Evolutionary conservation across 169 alveolate genomes (phyloP).

Genomic region (Babesia sp.): DNA sequence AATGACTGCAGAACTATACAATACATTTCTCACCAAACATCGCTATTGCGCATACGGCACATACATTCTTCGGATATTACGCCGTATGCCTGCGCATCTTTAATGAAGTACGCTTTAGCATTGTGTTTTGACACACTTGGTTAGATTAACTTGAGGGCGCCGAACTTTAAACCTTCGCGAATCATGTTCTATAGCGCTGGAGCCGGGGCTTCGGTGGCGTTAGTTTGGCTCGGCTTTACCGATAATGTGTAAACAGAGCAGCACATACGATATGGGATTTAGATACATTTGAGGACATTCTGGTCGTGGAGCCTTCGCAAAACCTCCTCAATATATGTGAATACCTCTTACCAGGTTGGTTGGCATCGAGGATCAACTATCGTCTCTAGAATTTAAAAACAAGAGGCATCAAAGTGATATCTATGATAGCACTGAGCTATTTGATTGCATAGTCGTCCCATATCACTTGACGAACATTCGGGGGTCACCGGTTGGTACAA

Average conservation of each 20-base stretch:
- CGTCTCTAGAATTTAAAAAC: conserved; percentile 52
- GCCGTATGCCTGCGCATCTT: conserved; percentile 77
- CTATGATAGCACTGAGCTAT: conserved; percentile 52
- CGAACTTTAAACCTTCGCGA: conserved; percentile 42
- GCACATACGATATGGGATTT: conserved; percentile 60
- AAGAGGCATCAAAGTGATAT: conserved; percentile 66
- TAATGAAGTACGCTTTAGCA: conserved; percentile 60
- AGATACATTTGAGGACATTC: conserved; percentile 21
- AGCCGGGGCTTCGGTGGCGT: conserved; percentile 66
- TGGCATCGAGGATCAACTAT: neutral
- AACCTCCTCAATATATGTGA: conserved; percentile 68
- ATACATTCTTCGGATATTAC: conserved; percentile 78
- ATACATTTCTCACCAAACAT: conserved; percentile 65
- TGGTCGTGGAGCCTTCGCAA: conserved; percentile 71
- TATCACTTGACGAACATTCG: conserved; percentile 55
- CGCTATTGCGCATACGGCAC: conserved; percentile 82
- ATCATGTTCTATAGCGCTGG: conserved; percentile 64
- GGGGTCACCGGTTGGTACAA: conserved; percentile 29
- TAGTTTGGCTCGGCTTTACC: neutral
- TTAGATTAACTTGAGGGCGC: conserved; percentile 52
- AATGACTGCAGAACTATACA: conserved; percentile 36
- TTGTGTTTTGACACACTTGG: conserved; percentile 6
- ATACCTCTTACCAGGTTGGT: conserved; percentile 59
- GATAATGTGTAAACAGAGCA: conserved; percentile 32
- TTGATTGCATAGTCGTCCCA: conserved; percentile 69